Conservation (phyloP, 192 early-diverging fungal genomes). For the Linnemannia elongata region DNA sequence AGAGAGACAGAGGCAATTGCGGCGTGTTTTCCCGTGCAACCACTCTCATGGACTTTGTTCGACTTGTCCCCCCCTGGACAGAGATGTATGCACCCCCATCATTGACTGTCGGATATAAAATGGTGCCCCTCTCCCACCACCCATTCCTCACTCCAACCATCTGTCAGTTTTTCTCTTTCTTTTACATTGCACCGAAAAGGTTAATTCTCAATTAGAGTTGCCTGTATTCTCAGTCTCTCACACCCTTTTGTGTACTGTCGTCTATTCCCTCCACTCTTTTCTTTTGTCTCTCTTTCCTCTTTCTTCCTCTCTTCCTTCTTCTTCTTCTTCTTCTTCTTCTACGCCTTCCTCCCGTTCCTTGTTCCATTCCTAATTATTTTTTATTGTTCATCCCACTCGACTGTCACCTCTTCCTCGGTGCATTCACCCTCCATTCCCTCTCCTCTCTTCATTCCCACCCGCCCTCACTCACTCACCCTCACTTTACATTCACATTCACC, state of each 20-base stretch:
- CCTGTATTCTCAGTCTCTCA: too few relatives aligned
- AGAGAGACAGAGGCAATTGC: too few relatives aligned
- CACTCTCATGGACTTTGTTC: too few relatives aligned
- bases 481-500: constrained; percentile 4
- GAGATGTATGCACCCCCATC: too few relatives aligned
- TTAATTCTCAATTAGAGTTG: background rate
- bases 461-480: background rate
- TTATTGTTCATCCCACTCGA: background rate
- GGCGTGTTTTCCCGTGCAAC: too few relatives aligned
- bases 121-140: too few relatives aligned
- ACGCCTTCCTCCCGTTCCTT: background rate
- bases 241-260: background rate
- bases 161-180: too few relatives aligned
- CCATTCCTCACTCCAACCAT: too few relatives aligned
- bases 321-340: background rate
- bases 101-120: too few relatives aligned
- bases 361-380: background rate
- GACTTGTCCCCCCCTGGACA: too few relatives aligned
- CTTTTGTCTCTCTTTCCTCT: too few relatives aligned
- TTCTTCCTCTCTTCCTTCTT: background rate
- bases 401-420: background rate
- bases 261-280: background rate
- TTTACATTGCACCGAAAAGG: background rate
- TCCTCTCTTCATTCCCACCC: background rate
- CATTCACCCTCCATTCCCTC: background rate